These are phyloP conservation scores for Austropuccinia psidii DNA, from an alignment of 1,284 basidiomycete species.

Conservation along the genomic window DNA sequence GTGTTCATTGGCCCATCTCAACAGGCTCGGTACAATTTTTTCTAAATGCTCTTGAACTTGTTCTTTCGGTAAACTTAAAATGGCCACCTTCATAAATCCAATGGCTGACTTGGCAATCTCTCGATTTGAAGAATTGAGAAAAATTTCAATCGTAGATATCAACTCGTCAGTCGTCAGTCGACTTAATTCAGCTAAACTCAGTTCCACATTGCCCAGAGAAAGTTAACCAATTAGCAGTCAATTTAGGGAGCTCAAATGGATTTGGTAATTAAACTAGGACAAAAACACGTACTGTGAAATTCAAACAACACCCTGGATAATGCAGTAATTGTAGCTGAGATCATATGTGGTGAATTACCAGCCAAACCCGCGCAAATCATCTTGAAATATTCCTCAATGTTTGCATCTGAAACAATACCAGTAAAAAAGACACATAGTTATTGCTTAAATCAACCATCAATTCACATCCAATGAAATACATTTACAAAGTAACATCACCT, in stretches of 20 bases:
- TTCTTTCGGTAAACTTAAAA: conserved; percentile 69
- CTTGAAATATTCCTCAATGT: conserved; percentile 83
- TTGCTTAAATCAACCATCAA: too few relatives aligned
- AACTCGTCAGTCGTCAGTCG: conserved; percentile 57
- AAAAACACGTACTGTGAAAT: conserved; percentile 64
- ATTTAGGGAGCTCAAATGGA: conserved; percentile 11
- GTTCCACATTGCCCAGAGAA: conserved; percentile 43
- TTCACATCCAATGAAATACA: too few relatives aligned
- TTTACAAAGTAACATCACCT: conserved; percentile 37
- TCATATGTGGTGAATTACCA: conserved; percentile 92
- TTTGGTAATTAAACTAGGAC: background rate
- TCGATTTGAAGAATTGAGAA: conserved; percentile 83
- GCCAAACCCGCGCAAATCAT: conserved; percentile 95
- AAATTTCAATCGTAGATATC: conserved; percentile 76
- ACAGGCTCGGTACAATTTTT: conserved; percentile 70
- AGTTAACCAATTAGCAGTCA: background rate
- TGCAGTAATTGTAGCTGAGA: conserved; percentile 90
- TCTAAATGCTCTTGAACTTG: conserved; percentile 68
- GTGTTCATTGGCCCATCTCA: conserved; percentile 91
- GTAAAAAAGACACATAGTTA: too few relatives aligned
- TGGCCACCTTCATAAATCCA: conserved; percentile 87
- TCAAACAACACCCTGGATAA: conserved; percentile 91
- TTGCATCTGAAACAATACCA: conserved; percentile 64
- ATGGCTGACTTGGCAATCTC: conserved; percentile 96
- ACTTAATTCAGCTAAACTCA: conserved; percentile 67